phyloP scores from a whole-genome alignment of 2,329 filamentous ascomycete species.

The Camptophora hylomeconis region DNA sequence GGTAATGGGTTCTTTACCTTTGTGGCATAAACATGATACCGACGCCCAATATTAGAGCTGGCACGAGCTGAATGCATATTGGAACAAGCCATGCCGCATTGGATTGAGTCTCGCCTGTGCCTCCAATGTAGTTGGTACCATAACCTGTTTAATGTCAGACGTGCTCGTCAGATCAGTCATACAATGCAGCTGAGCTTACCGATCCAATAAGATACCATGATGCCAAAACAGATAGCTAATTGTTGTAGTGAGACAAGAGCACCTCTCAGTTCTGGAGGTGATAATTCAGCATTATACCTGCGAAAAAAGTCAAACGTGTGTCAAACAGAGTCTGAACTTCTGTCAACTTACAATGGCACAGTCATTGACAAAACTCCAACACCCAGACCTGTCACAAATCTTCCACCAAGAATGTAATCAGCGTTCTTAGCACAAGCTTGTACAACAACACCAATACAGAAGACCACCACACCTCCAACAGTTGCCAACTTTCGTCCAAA shows the following conservation, averaged over 20 bases:
- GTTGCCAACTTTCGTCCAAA: slow-evolving; percentile 21
- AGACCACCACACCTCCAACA: slow-evolving; percentile 22
- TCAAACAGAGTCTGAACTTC: slow-evolving; percentile 10
- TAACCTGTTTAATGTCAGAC: slow-evolving; percentile 23
- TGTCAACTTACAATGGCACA: slow-evolving; percentile 28
- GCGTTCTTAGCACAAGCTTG: slow-evolving; percentile 33
- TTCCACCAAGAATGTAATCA: slow-evolving; percentile 25
- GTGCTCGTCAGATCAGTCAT: background rate
- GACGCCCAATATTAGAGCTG: slow-evolving; percentile 49
- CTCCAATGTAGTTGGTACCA: slow-evolving; percentile 50
- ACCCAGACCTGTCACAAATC: slow-evolving; percentile 27
- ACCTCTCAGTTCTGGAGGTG: slow-evolving; percentile 30
- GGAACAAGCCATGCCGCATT: slow-evolving; percentile 63
- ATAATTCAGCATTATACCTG: slow-evolving; percentile 14
- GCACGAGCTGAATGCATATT: slow-evolving; percentile 55
- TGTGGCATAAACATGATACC: slow-evolving; percentile 71
- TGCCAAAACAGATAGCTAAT: slow-evolving; percentile 31
- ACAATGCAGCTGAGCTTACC: too few relatives aligned
- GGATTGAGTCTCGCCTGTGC: slow-evolving; percentile 43
- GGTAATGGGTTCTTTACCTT: too few relatives aligned
- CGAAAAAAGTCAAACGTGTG: slow-evolving; percentile 1
- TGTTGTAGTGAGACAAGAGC: slow-evolving; percentile 30
- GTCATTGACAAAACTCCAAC: slow-evolving; percentile 30
- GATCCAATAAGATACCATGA: slow-evolving; percentile 31
- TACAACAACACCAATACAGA: slow-evolving; percentile 26